Conservation (phyloP, 805 yeast species). For the Metschnikowia koreensis region DNA sequence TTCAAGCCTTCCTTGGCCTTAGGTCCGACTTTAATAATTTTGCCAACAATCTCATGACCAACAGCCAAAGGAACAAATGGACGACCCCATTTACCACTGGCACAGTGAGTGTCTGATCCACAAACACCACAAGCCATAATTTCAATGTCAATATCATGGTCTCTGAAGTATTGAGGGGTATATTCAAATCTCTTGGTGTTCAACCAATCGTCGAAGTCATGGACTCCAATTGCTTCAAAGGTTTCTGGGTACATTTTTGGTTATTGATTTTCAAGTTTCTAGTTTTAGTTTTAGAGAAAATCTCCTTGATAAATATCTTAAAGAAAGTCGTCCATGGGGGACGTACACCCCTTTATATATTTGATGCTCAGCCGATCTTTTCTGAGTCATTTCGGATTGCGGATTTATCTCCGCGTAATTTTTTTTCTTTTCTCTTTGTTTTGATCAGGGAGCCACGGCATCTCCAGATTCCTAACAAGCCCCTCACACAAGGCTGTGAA, state of each 20-base stretch:
- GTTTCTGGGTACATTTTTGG: constrained; percentile 17
- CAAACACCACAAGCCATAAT: constrained; percentile 38
- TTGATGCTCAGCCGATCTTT: too few relatives aligned
- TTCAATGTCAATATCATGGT: constrained; percentile 19
- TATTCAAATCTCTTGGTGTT: constrained; percentile 18
- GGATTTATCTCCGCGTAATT: too few relatives aligned
- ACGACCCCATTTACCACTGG: constrained; percentile 51
- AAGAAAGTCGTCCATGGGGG: too few relatives aligned
- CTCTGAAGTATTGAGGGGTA: constrained; percentile 19
- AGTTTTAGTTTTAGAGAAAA: too few relatives aligned
- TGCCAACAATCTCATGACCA: constrained; percentile 29
- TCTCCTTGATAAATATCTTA: too few relatives aligned
- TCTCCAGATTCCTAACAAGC: too few relatives aligned
- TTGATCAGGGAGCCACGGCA: too few relatives aligned
- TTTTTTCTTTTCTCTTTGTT: too few relatives aligned
- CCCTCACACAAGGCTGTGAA: too few relatives aligned
- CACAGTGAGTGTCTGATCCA: constrained; percentile 57
- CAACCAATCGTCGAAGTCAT: constrained; percentile 21
- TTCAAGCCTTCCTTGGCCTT: constrained; percentile 32
- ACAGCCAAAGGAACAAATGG: constrained; percentile 22
- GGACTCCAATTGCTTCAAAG: constrained; percentile 18
- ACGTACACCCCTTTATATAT: too few relatives aligned
- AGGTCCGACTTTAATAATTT: constrained; percentile 18
- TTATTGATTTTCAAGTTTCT: too few relatives aligned
- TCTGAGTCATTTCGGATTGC: too few relatives aligned